phyloP scores from a whole-genome alignment of 768 basidiomycete species.

The Hygrophoropsis aurantiaca region DNA sequence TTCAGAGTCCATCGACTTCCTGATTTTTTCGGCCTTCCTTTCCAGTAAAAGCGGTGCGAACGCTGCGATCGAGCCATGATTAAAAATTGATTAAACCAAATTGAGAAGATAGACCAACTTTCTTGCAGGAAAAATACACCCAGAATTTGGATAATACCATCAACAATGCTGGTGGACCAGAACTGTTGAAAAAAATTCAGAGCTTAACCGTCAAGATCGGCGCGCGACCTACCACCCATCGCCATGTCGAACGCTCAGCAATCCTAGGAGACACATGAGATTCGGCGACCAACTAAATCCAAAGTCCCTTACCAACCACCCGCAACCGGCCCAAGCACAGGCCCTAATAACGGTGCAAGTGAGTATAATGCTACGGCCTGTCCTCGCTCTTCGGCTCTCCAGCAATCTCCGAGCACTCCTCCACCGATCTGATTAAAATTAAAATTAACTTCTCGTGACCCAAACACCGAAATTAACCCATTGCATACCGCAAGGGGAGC shows the following conservation, averaged over 20 bases:
- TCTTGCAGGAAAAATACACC: constrained; percentile 62
- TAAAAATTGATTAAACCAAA: constrained; percentile 11
- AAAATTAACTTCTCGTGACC: constrained; percentile 9
- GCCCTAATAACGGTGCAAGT: constrained; percentile 63
- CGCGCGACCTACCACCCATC: constrained; percentile 58
- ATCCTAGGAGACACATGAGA: constrained; percentile 35
- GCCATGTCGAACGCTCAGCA: constrained; percentile 62
- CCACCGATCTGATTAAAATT: constrained; percentile 50
- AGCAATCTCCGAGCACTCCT: constrained; percentile 64
- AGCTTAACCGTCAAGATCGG: too few species aligned
- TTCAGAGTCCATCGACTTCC: constrained; percentile 46
- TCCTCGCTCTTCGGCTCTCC: constrained; percentile 61
- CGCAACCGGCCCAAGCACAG: constrained; percentile 61
- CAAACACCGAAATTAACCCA: background rate
- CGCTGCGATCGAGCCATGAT: constrained; percentile 14
- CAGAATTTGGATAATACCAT: constrained; percentile 50
- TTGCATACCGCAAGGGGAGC: constrained; percentile 55
- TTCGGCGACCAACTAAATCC: background rate
- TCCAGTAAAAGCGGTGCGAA: constrained; percentile 38
- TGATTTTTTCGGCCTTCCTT: constrained; percentile 49
- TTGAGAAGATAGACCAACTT: constrained; percentile 42
- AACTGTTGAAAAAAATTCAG: constrained; percentile 38
- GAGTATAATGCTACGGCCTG: constrained; percentile 64
- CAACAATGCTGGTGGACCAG: constrained; percentile 64
- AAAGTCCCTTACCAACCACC: constrained; percentile 50